Evolutionary conservation across 495 filamentous ascomycete genomes (phyloP).

Genomic region (Xylaria sp.): DNA sequence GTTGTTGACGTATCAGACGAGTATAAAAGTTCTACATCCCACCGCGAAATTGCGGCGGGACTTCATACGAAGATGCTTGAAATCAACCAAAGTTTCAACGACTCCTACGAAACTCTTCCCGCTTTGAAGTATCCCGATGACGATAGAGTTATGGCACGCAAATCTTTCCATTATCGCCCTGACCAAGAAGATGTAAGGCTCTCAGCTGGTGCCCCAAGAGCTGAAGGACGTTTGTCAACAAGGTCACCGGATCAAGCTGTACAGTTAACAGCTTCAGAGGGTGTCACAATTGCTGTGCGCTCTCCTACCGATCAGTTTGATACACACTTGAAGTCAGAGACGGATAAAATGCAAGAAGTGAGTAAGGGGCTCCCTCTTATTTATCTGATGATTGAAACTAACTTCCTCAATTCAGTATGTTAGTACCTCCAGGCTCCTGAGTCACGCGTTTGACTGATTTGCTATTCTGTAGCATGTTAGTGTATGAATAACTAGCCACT

Average conservation of each 20-base stretch:
- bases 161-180: not conserved
- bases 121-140: not conserved
- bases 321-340: not conserved
- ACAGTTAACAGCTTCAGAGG: not conserved
- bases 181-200: not conserved
- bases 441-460: not conserved
- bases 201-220: not conserved
- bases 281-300: not conserved
- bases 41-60: not conserved
- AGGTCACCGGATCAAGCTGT: not conserved
- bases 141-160: not conserved
- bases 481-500: not conserved
- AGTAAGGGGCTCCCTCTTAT: not conserved
- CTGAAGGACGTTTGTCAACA: not conserved
- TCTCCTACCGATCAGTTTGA: not conserved
- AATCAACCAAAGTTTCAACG: not conserved
- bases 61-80: not conserved
- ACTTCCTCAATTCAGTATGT: not conserved
- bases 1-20: slow-evolving; percentile 28
- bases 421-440: not conserved
- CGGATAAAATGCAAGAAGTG: not conserved
- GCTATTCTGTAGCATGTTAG: not conserved
- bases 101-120: not conserved
- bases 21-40: not conserved
- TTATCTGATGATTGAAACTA: not conserved